A percentile compares a stretch with the other conserved stretches of the same genome.
These are phyloP conservation scores for Agaricus subrufescens DNA, from an alignment of 768 basidiomycete species.

Conservation along the genomic window DNA sequence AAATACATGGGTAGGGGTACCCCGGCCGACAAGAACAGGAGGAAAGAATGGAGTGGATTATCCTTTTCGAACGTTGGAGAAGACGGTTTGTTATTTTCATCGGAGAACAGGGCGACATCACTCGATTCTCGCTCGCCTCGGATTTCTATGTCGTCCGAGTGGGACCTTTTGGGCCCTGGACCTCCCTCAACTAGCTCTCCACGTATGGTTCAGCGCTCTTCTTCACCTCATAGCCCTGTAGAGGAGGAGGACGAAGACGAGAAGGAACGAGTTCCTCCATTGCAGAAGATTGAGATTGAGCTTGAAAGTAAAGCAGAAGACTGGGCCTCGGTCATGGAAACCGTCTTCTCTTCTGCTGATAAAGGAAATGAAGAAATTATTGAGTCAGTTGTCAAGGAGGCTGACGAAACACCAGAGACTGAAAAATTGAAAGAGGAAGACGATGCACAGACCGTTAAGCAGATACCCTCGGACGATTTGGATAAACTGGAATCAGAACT, in stretches of 20 bases:
- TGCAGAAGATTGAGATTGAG: constrained; percentile 27
- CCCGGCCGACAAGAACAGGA: constrained; percentile 38
- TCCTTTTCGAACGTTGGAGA: constrained; percentile 34
- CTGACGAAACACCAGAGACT: not conserved
- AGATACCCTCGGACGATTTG: not conserved
- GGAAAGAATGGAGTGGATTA: constrained; percentile 40
- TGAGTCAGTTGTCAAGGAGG: constrained; percentile 11
- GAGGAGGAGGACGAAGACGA: constrained; percentile 5
- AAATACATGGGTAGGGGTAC: constrained; percentile 45
- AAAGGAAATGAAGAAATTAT: constrained; percentile 13
- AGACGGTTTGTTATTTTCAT: constrained; percentile 39
- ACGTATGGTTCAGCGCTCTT: constrained; percentile 3
- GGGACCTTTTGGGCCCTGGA: constrained; percentile 29
- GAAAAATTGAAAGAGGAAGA: not conserved
- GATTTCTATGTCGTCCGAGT: constrained; percentile 30
- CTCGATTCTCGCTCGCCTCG: constrained; percentile 31
- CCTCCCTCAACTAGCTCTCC: constrained; percentile 18
- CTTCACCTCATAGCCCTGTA: constrained; percentile 9
- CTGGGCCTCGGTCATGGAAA: constrained; percentile 38
- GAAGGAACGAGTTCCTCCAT: constrained; percentile 17
- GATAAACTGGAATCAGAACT: constrained; percentile 4
- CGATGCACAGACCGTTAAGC: not conserved
- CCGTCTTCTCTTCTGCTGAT: constrained; percentile 25
- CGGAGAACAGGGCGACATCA: constrained; percentile 28
- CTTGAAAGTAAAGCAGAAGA: constrained; percentile 30